Evolutionary conservation across 768 basidiomycete species (phyloP).

Genomic region (Pulveroboletus sp.): DNA sequence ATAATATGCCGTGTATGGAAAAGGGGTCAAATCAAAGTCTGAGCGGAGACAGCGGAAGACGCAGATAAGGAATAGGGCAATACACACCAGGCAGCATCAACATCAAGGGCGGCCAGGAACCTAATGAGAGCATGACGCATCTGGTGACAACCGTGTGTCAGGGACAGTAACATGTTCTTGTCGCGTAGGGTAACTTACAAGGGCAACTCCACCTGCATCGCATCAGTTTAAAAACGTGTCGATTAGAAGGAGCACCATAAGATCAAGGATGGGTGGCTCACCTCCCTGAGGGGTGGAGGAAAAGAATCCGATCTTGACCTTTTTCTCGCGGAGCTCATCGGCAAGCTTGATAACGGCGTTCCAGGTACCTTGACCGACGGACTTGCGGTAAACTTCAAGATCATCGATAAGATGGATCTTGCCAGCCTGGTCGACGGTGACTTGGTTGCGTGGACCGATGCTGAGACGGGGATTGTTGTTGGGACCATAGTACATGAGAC

Average conservation of each 20-base stretch:
- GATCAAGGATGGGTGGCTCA: slow-evolving; percentile 31
- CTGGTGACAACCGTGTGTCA: slow-evolving; percentile 33
- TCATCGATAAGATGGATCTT: slow-evolving; percentile 85
- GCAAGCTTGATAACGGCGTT: slow-evolving; percentile 77
- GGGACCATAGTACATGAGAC: slow-evolving; percentile 78
- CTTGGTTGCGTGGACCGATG: slow-evolving; percentile 82
- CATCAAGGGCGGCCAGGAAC: slow-evolving; percentile 73
- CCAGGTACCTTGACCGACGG: slow-evolving; percentile 73
- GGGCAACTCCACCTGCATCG: slow-evolving; percentile 79
- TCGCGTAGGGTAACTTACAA: slow-evolving; percentile 49
- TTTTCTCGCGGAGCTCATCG: slow-evolving; percentile 79
- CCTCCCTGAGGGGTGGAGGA: slow-evolving; percentile 94
- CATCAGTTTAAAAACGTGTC: slow-evolving; percentile 10
- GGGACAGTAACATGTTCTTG: slow-evolving; percentile 2
- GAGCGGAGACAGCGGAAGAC: neutral
- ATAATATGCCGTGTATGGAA: slow-evolving; percentile 18
- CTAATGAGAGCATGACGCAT: slow-evolving; percentile 95
- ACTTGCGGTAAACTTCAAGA: slow-evolving; percentile 69
- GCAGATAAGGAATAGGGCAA: slow-evolving; percentile 4
- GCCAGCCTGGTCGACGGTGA: slow-evolving; percentile 81
- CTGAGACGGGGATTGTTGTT: slow-evolving; percentile 77
- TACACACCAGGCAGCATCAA: slow-evolving; percentile 77
- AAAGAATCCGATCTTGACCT: slow-evolving; percentile 90
- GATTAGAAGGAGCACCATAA: slow-evolving; percentile 20
- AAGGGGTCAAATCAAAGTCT: slow-evolving; percentile 7